Evolutionary conservation across 2,329 filamentous ascomycete species (phyloP), one percentile per base, ranked within the genome.

Genomic region (Podosphaera fusca): DNA sequence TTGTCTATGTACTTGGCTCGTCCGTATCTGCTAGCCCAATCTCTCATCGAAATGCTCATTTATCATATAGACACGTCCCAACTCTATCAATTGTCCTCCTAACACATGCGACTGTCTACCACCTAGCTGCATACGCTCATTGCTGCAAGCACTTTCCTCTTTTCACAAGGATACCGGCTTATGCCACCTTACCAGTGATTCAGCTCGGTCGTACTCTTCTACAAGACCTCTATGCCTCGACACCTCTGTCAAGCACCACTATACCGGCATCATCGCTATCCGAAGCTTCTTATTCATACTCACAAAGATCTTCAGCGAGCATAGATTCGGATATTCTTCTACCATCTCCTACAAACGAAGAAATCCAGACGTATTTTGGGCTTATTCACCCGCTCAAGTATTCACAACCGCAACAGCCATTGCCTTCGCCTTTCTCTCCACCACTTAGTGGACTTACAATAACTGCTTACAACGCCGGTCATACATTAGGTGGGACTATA

Each of bases 71-170:
- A 74, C 86, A 94, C 73, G 80, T 94, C 8, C 86, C 90, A 30
- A 94, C 90, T 0, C 77, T 98, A 49, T 96, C 92, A 2, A 76
- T 98, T 63, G 84, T 98, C 65, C 85, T 98, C 46, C 78, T 98
- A 62, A 98, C 92, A 0, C 92, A 98, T 69, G 86, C 92, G 60
- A 98, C 90, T 0, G 79, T 87, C 55, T 81, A 87, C 55, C 92
- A 98, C 71, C 78, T 98, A 58, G 90, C 87, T 63, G 92, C 92
- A 59, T 95, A 87, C 69, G 89, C 87, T 49, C 89, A 96, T 69
- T 95, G 89, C 73, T 96, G 92, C 81, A 95, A 95, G 70, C 84
- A 95, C 69, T 85, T 96, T 61, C 88, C 92, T 51, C 76, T 87
- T 52, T 98, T 98, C 71, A 84, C 83, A 8, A 83, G 88, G 66